Conservation (phyloP, 768 basidiomycete species). For the Cystobasidium onofrii region DNA sequence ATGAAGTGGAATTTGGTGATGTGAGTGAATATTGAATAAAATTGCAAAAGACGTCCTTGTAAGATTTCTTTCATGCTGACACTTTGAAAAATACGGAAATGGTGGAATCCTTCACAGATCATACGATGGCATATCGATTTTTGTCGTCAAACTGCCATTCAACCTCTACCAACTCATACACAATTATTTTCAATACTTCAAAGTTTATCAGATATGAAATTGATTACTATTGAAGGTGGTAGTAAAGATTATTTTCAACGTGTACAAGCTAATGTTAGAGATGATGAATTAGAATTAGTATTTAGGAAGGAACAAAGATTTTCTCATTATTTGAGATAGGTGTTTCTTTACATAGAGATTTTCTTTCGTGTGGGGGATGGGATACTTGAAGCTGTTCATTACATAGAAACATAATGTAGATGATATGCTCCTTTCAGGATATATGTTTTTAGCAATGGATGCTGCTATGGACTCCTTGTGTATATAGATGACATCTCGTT, state of each 20-base stretch:
- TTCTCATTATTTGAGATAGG: slow-evolving; percentile 19
- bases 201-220: slow-evolving; percentile 36
- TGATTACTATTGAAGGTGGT: slow-evolving; percentile 38
- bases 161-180: slow-evolving; percentile 28
- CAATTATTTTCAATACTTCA: slow-evolving; percentile 37
- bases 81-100: too few relatives aligned
- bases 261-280: slow-evolving; percentile 35
- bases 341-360: too few relatives aligned
- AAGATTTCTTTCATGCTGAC: too few relatives aligned
- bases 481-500: too few relatives aligned
- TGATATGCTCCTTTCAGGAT: too few relatives aligned
- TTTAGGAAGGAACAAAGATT: slow-evolving; percentile 36
- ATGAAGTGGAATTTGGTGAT: slow-evolving; percentile 41
- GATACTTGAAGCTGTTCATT: too few relatives aligned
- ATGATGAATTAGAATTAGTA: slow-evolving; percentile 39
- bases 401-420: too few relatives aligned
- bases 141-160: slow-evolving; percentile 34
- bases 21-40: too few relatives aligned
- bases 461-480: too few relatives aligned
- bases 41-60: too few relatives aligned
- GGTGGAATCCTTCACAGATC: slow-evolving; percentile 37
- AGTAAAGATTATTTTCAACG: slow-evolving; percentile 39
- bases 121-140: slow-evolving; percentile 41
- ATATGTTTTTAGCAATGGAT: too few relatives aligned
- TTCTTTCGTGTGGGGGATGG: too few relatives aligned